Evolutionary conservation across 129 eudicot species (phyloP), one percentile per base, ranked within the genome.

Genomic region (Escallonia herrerae): DNA sequence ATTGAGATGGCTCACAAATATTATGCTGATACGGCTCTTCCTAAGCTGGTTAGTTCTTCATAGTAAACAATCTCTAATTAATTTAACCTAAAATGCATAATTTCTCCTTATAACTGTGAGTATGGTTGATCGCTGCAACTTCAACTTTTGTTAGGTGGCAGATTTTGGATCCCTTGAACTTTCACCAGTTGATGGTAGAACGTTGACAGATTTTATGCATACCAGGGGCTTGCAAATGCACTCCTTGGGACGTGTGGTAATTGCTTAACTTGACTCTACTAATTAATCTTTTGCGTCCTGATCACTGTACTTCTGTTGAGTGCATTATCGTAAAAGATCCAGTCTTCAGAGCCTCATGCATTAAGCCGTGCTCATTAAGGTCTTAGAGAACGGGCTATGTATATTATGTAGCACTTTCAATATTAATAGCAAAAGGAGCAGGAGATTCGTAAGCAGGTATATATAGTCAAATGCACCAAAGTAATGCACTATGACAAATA

Each of bases 131-230:
- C 44, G 62, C 60, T 68, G 37, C 46, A 55, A 52, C 68, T 48
- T 60, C 56, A 22, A 63, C 60, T 60, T 55, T 13, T 77, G 49
- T 73, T 66, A 91, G 97, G 97, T 93, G 68, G 95, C 99, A 77
- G 99, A 93, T 89, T 93, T 93, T 80, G 99, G 89, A 42, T 93
- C 99, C 40, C 96, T 93, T 45, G 99, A 93, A 82, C 96, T 93
- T 76, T 93, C 99, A 69, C 99, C 99, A 48, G 99, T 93, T 67
- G 99, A 93, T 78, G 99, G 99, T 66, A 83, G 96, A 79, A 89
- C 99, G 37, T 56, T 89, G 67, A 93, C 99, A 0, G 99, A 88
- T 79, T 93, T 93, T 64, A 93, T 93, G 99, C 99, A 93, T 78
- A 88, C 95, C 61, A 80, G 99, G 85, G 99, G 99, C 46, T 82